Evolutionary conservation across 148 eudicot species (phyloP).

Genomic region (Fagopyrum esculentum): DNA sequence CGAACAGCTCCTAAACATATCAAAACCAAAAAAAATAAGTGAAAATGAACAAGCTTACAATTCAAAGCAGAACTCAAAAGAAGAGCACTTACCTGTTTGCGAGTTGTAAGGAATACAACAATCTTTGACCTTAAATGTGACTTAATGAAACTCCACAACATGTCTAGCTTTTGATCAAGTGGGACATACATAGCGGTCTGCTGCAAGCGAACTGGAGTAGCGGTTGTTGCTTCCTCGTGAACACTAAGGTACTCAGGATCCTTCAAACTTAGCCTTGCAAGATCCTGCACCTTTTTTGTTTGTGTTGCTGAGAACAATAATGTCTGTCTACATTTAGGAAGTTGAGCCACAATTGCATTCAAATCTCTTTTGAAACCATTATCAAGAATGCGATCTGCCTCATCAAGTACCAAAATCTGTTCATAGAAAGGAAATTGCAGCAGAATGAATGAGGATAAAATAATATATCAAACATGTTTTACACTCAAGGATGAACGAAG

Average conservation of each 20-base stretch:
- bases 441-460: neutral
- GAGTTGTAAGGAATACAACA: constrained; percentile 80
- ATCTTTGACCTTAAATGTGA: constrained; percentile 75
- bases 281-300: constrained; percentile 84
- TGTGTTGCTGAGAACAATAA: constrained; percentile 92
- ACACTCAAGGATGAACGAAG: neutral
- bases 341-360: constrained; percentile 80
- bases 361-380: constrained; percentile 65
- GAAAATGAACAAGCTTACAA: neutral
- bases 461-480: neutral
- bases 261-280: constrained; percentile 93
- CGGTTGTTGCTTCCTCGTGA: constrained; percentile 67
- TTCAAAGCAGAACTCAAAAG: neutral
- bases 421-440: constrained; percentile 16
- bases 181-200: constrained; percentile 67
- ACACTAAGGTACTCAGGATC: constrained; percentile 95
- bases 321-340: constrained; percentile 75
- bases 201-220: constrained; percentile 69
- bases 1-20: neutral
- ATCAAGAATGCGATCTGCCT: constrained; percentile 97
- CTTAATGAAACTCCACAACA: constrained; percentile 89
- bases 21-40: neutral
- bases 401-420: constrained; percentile 92
- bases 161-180: constrained; percentile 76
- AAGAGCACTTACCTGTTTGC: constrained; percentile 66